Conservation (phyloP, 352 stramenopile genomes). For the Phytophthora meadii region DNA sequence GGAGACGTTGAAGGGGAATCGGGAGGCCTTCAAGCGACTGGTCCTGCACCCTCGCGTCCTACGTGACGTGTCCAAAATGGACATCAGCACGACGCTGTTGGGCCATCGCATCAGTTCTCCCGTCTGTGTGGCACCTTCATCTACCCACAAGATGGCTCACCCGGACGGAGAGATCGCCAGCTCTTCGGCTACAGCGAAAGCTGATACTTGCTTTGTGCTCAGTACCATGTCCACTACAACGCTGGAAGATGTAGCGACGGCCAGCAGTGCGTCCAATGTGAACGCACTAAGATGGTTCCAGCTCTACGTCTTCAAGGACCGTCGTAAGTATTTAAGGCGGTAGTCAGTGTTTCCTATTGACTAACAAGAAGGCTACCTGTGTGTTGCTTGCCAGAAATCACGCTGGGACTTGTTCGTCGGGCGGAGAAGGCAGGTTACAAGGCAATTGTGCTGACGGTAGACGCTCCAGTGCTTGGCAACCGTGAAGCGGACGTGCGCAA, state of each 20-base stretch:
- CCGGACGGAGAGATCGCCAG: slow-evolving; percentile 93
- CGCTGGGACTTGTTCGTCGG: slow-evolving; percentile 88
- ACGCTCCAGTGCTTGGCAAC: slow-evolving; percentile 95
- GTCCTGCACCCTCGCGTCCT: slow-evolving; percentile 95
- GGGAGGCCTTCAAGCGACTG: slow-evolving; percentile 92
- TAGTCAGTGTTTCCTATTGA: background rate
- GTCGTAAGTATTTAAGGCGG: slow-evolving; percentile 37
- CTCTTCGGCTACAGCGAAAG: slow-evolving; percentile 80
- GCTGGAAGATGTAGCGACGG: slow-evolving; percentile 55
- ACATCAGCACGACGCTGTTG: slow-evolving; percentile 93
- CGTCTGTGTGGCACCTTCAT: slow-evolving; percentile 92
- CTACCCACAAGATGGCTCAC: slow-evolving; percentile 96
- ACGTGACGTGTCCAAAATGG: slow-evolving; percentile 93
- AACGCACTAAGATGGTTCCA: slow-evolving; percentile 93
- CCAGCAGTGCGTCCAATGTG: slow-evolving; percentile 57
- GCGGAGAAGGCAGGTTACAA: slow-evolving; percentile 93
- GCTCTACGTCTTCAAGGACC: slow-evolving; percentile 95
- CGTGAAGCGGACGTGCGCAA: slow-evolving; percentile 95
- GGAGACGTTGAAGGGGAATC: slow-evolving; percentile 76
- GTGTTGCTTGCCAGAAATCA: slow-evolving; percentile 81
- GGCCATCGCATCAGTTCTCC: slow-evolving; percentile 89
- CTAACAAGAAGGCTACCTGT: background rate
- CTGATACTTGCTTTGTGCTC: slow-evolving; percentile 92
- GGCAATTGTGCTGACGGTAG: slow-evolving; percentile 94
- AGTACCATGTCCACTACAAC: slow-evolving; percentile 76